Percentiles rank a stretch among this genome's conserved stretches.
These are phyloP conservation scores for Xylariaceae sp. DNA, from an alignment of 2,329 filamentous ascomycete genomes.

Conservation along the genomic window DNA sequence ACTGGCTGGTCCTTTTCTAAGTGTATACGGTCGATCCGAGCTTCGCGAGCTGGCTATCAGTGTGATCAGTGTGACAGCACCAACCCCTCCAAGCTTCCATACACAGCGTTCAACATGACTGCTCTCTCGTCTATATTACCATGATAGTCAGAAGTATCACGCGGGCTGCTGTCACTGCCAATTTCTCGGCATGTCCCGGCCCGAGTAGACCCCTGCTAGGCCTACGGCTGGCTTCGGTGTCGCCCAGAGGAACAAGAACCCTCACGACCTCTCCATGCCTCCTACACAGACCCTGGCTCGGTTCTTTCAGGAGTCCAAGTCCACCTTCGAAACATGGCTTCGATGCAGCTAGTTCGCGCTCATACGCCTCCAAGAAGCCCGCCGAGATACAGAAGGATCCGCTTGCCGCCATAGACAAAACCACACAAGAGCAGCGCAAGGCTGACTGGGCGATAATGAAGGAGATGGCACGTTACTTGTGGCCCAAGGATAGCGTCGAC, in stretches of 20 bases:
- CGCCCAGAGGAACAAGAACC: slow-evolving; percentile 15
- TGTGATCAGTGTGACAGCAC: no score
- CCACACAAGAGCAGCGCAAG: slow-evolving; percentile 85
- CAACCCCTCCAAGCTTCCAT: neutral
- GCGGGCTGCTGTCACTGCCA: slow-evolving; percentile 21
- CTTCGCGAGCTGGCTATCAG: neutral
- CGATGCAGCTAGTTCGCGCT: slow-evolving; percentile 22
- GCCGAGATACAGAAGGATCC: slow-evolving; percentile 47
- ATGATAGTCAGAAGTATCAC: slow-evolving; percentile 33
- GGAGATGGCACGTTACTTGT: slow-evolving; percentile 94
- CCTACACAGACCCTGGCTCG: slow-evolving; percentile 14
- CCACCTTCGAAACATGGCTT: slow-evolving; percentile 9
- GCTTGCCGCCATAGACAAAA: slow-evolving; percentile 67
- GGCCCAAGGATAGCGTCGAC: slow-evolving; percentile 85
- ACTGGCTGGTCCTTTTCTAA: no score
- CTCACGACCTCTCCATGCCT: slow-evolving; percentile 30
- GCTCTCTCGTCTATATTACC: slow-evolving; percentile 9
- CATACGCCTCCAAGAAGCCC: slow-evolving; percentile 27
- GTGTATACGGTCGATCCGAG: neutral
- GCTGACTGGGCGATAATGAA: slow-evolving; percentile 99
- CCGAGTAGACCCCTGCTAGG: slow-evolving; percentile 17
- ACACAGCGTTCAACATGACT: slow-evolving; percentile 22
- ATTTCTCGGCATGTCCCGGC: slow-evolving; percentile 27
- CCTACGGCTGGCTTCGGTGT: slow-evolving; percentile 9
- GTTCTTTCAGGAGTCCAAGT: slow-evolving; percentile 1